These are phyloP conservation scores for Exserohilum rostratum DNA, from an alignment of 2,329 filamentous ascomycete genomes.

Conservation along the genomic window DNA sequence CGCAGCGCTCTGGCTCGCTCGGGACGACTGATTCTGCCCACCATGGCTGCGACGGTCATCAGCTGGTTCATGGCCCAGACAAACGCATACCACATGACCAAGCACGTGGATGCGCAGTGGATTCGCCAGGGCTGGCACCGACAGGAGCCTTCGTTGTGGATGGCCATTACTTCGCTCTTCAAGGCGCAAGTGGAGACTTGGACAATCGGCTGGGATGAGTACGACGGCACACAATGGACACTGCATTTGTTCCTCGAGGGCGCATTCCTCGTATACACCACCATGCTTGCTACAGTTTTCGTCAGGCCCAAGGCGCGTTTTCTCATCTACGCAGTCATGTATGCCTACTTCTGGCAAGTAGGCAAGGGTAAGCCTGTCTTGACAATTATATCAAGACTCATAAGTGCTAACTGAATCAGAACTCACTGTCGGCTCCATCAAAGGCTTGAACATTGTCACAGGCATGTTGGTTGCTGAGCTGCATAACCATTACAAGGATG, in stretches of 20 bases:
- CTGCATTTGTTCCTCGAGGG: conserved; percentile 52
- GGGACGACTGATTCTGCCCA: conserved; percentile 64
- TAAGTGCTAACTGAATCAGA: conserved; percentile 32
- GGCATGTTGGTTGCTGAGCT: conserved; percentile 68
- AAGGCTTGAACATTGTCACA: conserved; percentile 64
- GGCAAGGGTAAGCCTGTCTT: conserved; percentile 36
- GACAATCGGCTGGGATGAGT: conserved; percentile 49
- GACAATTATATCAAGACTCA: neutral
- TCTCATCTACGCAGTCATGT: conserved; percentile 46
- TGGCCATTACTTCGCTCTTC: conserved; percentile 40
- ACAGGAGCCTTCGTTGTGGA: conserved; percentile 42
- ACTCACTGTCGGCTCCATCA: conserved; percentile 42
- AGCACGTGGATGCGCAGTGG: conserved; percentile 66
- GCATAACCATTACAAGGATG: conserved; percentile 58
- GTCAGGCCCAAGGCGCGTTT: conserved; percentile 47
- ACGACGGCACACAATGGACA: conserved; percentile 54
- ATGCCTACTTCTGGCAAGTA: conserved; percentile 49
- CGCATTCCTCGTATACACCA: conserved; percentile 51
- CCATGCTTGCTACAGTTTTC: conserved; percentile 50
- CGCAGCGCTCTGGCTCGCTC: conserved; percentile 65
- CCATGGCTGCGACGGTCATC: conserved; percentile 60
- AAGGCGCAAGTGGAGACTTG: conserved; percentile 45
- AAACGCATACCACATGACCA: conserved; percentile 63
- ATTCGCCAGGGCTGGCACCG: conserved; percentile 53
- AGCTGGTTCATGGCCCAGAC: conserved; percentile 63